Evolutionary conservation across 176 grass and related monocot species (phyloP), one percentile per base, ranked within the genome.

Genomic region (Poa annua): DNA sequence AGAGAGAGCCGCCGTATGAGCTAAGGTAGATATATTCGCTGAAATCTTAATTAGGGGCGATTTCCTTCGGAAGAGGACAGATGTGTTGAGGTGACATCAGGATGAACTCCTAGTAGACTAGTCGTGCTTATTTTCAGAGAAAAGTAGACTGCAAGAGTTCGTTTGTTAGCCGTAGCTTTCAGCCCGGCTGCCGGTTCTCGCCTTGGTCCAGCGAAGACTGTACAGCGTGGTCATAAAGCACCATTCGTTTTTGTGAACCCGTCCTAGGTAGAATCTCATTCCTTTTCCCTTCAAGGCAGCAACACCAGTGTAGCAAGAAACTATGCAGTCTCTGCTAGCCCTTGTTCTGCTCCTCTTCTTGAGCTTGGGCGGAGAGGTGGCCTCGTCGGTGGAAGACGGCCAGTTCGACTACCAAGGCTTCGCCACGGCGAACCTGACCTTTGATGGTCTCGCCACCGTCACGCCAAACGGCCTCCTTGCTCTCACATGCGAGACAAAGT

Each of bases 391-490:
- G 22, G 39, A 47, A 34, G 64, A 55, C 16, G 34, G 49, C 49
- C 48, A 41, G n/a, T 81, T 81, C 64, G 2, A n/a, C 50, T 45
- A 20, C 80, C 50, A 71, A 24, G 52, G 51, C 22, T 59, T 82
- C 36, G 14, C 49, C 4, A 36, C 51, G 4, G 67, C 79, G 8
- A 26, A 54, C 49, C 64, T 70, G 22, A 10, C 20, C 4, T 2
- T 70, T 49, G 79, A 81, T 15, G 79, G 79, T 21, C 64, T 81
- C 64, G 49, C 79, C 64, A 5, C 64, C 48, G n/a, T 81, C 62
- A 55, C 14, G 48, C 19, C 64, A 8, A 55, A 16, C 79, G 79
- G 79, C 44, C 79, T 81, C 13, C 79, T 81, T 34, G 79, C 15
- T 20, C 79, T 81, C 34, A 70, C 79, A 3, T 0, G 45, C 11